Evolutionary conservation across 169 alveolate genomes (phyloP).

Genomic region (Plasmodium fragile): DNA sequence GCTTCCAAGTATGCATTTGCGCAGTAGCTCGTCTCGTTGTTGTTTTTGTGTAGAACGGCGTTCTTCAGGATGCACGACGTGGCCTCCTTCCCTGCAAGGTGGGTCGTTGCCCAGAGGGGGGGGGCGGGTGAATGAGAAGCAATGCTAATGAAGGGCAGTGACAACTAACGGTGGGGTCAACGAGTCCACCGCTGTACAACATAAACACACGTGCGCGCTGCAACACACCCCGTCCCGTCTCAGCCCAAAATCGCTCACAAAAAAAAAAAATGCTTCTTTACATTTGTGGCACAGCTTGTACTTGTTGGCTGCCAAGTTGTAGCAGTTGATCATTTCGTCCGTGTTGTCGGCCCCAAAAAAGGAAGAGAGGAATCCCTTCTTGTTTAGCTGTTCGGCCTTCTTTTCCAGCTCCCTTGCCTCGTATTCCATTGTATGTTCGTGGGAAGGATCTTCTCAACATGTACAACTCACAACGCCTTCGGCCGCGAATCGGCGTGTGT

Average conservation of each 20-base stretch:
- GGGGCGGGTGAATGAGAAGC: neutral
- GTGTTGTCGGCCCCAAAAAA: constrained; percentile 69
- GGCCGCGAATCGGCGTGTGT: neutral
- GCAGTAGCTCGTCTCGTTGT: constrained; percentile 62
- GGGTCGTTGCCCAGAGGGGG: neutral
- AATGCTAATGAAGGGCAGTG: neutral
- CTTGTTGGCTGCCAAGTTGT: constrained; percentile 63
- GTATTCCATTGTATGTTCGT: constrained; percentile 24
- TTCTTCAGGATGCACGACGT: constrained; percentile 50
- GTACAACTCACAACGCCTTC: neutral
- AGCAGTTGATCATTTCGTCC: constrained; percentile 64
- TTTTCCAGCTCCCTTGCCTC: constrained; percentile 69
- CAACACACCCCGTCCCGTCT: neutral
- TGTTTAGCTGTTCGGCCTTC: constrained; percentile 55
- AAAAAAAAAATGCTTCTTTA: neutral
- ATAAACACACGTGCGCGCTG: neutral
- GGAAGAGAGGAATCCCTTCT: constrained; percentile 66
- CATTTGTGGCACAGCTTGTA: constrained; percentile 66
- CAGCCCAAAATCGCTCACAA: neutral
- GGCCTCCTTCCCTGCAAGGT: constrained; percentile 62
- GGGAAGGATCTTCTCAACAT: neutral
- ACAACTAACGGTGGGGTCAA: neutral
- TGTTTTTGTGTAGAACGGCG: constrained; percentile 37
- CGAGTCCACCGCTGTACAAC: neutral
- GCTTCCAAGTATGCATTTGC: constrained; percentile 74